Percentiles rank a stretch among this genome's conserved stretches.
phyloP scores from a whole-genome alignment of 2,329 filamentous ascomycete genomes.

The Zymoseptoria tritici region DNA sequence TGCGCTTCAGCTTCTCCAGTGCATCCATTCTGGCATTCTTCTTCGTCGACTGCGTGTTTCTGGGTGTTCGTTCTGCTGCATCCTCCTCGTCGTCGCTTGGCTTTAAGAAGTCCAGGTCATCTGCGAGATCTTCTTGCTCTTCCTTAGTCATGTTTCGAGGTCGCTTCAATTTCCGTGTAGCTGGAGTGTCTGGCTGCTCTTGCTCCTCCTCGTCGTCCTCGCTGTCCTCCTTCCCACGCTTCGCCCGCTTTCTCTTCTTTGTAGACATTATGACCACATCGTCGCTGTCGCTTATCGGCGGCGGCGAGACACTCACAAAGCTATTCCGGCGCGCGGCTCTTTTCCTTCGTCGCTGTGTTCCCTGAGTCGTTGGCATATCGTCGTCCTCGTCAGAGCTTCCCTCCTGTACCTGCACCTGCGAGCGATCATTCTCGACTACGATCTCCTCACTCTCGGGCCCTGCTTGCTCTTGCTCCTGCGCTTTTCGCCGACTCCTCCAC shows the following conservation, averaged over 20 bases:
- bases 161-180: constrained; percentile 17
- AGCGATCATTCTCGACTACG: background rate
- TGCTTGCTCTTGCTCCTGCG: constrained; percentile 9
- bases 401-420: background rate
- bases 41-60: constrained; percentile 23
- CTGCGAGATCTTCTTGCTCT: constrained; percentile 37
- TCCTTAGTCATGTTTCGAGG: constrained; percentile 20
- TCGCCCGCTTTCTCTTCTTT: constrained; percentile 11
- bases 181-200: constrained; percentile 20
- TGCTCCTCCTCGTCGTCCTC: constrained; percentile 20
- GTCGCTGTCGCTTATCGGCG: constrained; percentile 22
- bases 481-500: background rate
- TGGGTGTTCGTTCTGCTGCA: constrained; percentile 15
- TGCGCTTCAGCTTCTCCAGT: constrained; percentile 38
- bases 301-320: constrained; percentile 20
- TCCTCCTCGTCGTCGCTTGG: constrained; percentile 27
- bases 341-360: constrained; percentile 19
- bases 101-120: constrained; percentile 39
- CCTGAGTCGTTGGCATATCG: constrained; percentile 25
- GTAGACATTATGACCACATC: constrained; percentile 21
- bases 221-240: constrained; percentile 11
- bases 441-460: constrained; percentile 6
- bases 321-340: constrained; percentile 12
- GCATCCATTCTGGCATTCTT: constrained; percentile 36
- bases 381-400: constrained; percentile 17